These are phyloP conservation scores for Cladosporium sp. DNA, from an alignment of 2,329 filamentous ascomycete genomes.

Conservation along the genomic window DNA sequence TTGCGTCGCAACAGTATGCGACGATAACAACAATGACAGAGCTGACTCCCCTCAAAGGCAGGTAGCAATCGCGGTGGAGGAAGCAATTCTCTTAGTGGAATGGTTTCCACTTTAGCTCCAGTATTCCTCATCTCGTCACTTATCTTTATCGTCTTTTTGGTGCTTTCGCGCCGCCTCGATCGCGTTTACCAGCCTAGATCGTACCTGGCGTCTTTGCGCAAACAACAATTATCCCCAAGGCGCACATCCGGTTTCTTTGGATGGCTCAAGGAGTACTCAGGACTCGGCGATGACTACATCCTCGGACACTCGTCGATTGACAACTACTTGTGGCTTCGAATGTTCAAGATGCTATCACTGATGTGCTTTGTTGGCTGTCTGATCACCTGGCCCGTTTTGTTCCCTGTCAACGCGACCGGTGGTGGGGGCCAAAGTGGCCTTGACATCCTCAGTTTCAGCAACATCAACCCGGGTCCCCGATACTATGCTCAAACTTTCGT, in stretches of 20 bases:
- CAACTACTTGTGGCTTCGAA: constrained; percentile 45
- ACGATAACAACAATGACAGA: neutral
- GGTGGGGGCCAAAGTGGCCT: constrained; percentile 20
- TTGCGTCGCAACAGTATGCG: neutral
- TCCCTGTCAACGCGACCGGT: constrained; percentile 42
- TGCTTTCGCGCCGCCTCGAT: constrained; percentile 40
- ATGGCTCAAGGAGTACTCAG: constrained; percentile 45
- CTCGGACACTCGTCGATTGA: constrained; percentile 44
- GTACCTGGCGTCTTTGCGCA: constrained; percentile 21
- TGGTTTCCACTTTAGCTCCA: constrained; percentile 48
- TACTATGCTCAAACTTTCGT: constrained; percentile 41
- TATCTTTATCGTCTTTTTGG: constrained; percentile 43
- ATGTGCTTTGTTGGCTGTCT: constrained; percentile 41
- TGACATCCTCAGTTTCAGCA: constrained; percentile 30
- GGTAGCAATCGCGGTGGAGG: constrained; percentile 15
- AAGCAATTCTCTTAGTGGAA: constrained; percentile 48
- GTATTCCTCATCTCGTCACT: constrained; percentile 41
- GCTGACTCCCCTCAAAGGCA: neutral
- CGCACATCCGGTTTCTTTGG: constrained; percentile 44
- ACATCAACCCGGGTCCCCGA: constrained; percentile 35
- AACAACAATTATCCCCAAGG: constrained; percentile 46
- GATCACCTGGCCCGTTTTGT: constrained; percentile 45
- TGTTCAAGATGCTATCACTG: constrained; percentile 41
- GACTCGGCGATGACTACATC: constrained; percentile 41
- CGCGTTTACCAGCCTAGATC: constrained; percentile 36